phyloP scores from a whole-genome alignment of 2,329 filamentous ascomycete genomes.

The Byssothecium circinans region DNA sequence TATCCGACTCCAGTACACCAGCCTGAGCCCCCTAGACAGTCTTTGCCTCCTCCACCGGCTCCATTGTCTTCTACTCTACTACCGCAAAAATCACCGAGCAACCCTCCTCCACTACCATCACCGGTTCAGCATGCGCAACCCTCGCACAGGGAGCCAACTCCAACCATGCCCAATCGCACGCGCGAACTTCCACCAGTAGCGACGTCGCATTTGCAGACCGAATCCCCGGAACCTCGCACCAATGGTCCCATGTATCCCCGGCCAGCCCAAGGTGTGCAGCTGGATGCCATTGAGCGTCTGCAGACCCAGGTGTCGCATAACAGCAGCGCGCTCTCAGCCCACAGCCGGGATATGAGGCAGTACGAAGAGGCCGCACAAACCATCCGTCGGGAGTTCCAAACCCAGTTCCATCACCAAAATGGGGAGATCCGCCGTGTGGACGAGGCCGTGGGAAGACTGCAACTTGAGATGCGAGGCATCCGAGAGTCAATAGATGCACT shows the following conservation, averaged over 20 bases:
- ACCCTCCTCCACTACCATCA: slow-evolving; percentile 14
- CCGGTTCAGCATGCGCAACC: slow-evolving; percentile 18
- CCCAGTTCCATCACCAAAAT: slow-evolving; percentile 31
- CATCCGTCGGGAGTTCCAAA: slow-evolving; percentile 43
- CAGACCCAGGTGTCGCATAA: slow-evolving; percentile 54
- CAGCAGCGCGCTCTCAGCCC: slow-evolving; percentile 40
- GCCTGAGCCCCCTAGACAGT: slow-evolving; percentile 22
- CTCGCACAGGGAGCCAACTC: slow-evolving; percentile 15
- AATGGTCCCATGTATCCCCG: slow-evolving; percentile 36
- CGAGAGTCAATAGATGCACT: slow-evolving; percentile 41
- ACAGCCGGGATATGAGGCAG: slow-evolving; percentile 34
- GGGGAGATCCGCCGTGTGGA: slow-evolving; percentile 45
- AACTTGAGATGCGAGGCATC: slow-evolving; percentile 46
- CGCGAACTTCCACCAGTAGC: slow-evolving; percentile 18
- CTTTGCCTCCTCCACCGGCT: slow-evolving; percentile 16
- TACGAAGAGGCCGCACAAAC: slow-evolving; percentile 31
- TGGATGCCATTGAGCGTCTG: slow-evolving; percentile 48
- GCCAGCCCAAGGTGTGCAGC: slow-evolving; percentile 31
- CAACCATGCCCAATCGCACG: slow-evolving; percentile 15
- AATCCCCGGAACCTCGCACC: slow-evolving; percentile 19
- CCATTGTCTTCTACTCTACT: slow-evolving; percentile 7
- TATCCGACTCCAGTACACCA: slow-evolving; percentile 12
- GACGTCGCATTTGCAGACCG: slow-evolving; percentile 8
- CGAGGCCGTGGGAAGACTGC: slow-evolving; percentile 43
- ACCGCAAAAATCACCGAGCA: slow-evolving; percentile 21